Evolutionary conservation across 176 grass and related monocot species (phyloP).

Genomic region (Aegilops speltoides): DNA sequence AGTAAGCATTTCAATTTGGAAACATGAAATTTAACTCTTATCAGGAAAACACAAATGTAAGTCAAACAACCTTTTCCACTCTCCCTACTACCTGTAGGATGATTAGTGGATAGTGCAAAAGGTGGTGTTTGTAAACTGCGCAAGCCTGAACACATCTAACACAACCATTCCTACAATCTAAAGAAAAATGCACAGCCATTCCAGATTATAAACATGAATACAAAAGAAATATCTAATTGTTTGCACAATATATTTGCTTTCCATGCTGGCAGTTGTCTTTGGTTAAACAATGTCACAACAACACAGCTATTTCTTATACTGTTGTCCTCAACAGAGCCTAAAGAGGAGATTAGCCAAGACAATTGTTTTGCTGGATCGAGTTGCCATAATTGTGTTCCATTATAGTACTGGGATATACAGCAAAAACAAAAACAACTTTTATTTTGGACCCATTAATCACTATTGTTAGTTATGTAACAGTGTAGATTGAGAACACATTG

Average conservation of each 20-base stretch:
- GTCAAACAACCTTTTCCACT: background rate
- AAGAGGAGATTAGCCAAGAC: background rate
- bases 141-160: background rate
- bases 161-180: background rate
- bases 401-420: background rate
- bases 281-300: background rate
- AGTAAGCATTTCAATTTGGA: background rate
- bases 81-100: background rate
- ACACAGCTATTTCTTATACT: background rate
- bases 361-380: background rate
- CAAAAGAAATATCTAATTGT: background rate
- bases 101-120: background rate
- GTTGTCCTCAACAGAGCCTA: background rate
- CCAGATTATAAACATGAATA: background rate
- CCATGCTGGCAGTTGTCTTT: background rate
- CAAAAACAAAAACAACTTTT: background rate
- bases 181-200: background rate
- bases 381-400: background rate
- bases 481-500: background rate
- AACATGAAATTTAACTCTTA: background rate
- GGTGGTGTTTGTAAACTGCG: background rate
- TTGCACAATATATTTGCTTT: background rate
- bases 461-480: background rate
- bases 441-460: background rate
- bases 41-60: background rate